Evolutionary conservation across 108 stramenopile genomes (phyloP), one percentile per base, ranked within the genome.

Genomic region (Nitzschia inconspicua): DNA sequence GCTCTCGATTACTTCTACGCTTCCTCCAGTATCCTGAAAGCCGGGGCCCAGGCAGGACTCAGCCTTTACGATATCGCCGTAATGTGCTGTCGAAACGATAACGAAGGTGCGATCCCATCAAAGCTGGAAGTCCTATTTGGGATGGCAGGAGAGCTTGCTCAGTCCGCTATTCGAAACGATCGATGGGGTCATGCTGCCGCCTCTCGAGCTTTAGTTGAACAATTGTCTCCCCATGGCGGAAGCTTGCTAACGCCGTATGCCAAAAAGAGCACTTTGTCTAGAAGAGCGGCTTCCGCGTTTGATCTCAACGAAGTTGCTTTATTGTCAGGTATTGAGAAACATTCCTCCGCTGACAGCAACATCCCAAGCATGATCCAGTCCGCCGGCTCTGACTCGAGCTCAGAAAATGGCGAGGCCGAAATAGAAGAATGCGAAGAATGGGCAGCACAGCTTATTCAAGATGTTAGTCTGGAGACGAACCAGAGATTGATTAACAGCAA

Each of bases 31-130:
- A 39, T 90, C 10, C 83, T 94, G 48, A 80, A 90, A 58, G 79
- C 70, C 7, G 93, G 93, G 3, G 77, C 90, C 14, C 67, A 71
- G 29, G 78, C 80, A 24, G 87, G 87, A 8, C 52, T 94, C 31
- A 73, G 75, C 28, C 67, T 94, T 37, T 94, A 89, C 37, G 93
- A 94, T 13, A 94, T 94, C 54, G 87, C 87, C 9, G 68, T 78
- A 14, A 77, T 93, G 69, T 82, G 88, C 56, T 93, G 91, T 49
- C 79, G 91, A 24, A 89, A 85, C 48, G 91, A 93, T 69, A 68
- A 73, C 26, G 20, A 67, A 47, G 89, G 83, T 37, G 88, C 85
- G 68, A 52, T 83, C 28, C 88, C 88, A 39, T 89, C 88, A 8
- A 85, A 79, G 50, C 54, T 93, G 3, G 91, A 93, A 40, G 57